Percentiles rank a stretch among this genome's conserved stretches.
These are phyloP conservation scores for Avena sativa DNA, from an alignment of 176 grass and related monocot species.

Conservation along the genomic window DNA sequence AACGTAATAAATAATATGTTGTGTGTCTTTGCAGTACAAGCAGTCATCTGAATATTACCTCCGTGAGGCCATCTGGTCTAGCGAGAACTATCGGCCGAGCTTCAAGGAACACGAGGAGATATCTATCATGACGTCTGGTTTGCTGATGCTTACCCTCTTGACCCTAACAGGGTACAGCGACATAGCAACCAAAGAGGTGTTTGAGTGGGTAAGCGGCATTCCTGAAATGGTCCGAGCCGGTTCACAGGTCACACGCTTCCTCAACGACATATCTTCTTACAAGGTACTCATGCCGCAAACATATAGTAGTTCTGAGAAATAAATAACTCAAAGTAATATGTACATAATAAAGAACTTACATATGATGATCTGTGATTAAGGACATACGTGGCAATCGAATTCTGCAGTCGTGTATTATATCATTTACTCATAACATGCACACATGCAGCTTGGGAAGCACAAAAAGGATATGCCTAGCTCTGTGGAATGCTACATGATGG, in stretches of 20 bases:
- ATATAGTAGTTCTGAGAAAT: too few relatives aligned
- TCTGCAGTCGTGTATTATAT: neutral
- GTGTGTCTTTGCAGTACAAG: slow-evolving; percentile 27
- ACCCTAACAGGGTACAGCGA: slow-evolving; percentile 17
- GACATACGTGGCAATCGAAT: neutral
- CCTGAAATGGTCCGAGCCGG: slow-evolving; percentile 10
- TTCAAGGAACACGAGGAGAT: slow-evolving; percentile 39
- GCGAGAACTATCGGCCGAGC: slow-evolving; percentile 25
- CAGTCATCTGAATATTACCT: slow-evolving; percentile 10
- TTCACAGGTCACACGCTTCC: slow-evolving; percentile 32
- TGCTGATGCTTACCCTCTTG: neutral
- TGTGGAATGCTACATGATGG: slow-evolving; percentile 32
- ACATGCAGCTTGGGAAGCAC: slow-evolving; percentile 11
- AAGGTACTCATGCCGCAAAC: neutral
- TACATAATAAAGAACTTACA: too few relatives aligned
- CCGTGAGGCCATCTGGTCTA: slow-evolving; percentile 40
- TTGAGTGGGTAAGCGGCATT: slow-evolving; percentile 22
- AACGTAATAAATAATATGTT: neutral
- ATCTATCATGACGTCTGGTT: neutral
- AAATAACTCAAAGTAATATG: too few relatives aligned
- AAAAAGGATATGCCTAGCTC: slow-evolving; percentile 8
- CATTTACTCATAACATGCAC: too few relatives aligned
- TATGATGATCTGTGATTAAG: too few relatives aligned
- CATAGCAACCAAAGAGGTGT: slow-evolving; percentile 24
- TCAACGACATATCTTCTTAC: slow-evolving; percentile 37